phyloP scores from a whole-genome alignment of 345 rosid genomes.

The Lenwebbia sp. region DNA sequence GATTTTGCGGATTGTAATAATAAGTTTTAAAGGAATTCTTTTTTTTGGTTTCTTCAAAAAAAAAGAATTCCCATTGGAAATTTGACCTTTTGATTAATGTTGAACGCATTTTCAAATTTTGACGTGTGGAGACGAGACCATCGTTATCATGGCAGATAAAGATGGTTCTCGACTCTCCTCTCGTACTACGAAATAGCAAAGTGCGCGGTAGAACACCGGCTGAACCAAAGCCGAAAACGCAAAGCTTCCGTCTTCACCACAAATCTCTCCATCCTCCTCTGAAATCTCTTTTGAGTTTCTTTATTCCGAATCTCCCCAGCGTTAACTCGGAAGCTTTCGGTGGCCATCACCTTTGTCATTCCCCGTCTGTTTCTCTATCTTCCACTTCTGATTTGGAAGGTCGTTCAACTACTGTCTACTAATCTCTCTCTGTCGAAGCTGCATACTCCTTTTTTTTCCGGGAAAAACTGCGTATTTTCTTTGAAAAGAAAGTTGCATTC shows the following conservation, averaged over 20 bases:
- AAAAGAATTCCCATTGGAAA: not conserved
- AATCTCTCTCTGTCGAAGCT: not conserved
- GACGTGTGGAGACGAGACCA: not conserved
- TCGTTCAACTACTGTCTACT: not conserved
- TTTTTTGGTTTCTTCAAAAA: too few relatives aligned
- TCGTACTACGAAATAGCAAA: not conserved
- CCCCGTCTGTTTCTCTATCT: not conserved
- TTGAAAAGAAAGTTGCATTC: not conserved
- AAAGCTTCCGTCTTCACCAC: not conserved
- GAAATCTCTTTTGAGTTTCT: not conserved
- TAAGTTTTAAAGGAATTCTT: too few relatives aligned
- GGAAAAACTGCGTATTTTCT: not conserved
- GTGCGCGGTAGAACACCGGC: not conserved
- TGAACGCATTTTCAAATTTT: not conserved
- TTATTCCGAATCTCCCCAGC: not conserved
- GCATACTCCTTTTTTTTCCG: not conserved
- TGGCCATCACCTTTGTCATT: not conserved
- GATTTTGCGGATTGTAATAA: too few relatives aligned
- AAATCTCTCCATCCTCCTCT: not conserved
- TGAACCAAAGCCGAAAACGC: not conserved
- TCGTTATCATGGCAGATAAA: not conserved
- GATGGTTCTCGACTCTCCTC: not conserved
- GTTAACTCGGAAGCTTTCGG: not conserved
- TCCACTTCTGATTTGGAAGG: not conserved
- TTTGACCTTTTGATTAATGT: not conserved